These are phyloP conservation scores for Diacronema lutheri DNA, from an alignment of 78 protist genomes.

Conservation along the genomic window DNA sequence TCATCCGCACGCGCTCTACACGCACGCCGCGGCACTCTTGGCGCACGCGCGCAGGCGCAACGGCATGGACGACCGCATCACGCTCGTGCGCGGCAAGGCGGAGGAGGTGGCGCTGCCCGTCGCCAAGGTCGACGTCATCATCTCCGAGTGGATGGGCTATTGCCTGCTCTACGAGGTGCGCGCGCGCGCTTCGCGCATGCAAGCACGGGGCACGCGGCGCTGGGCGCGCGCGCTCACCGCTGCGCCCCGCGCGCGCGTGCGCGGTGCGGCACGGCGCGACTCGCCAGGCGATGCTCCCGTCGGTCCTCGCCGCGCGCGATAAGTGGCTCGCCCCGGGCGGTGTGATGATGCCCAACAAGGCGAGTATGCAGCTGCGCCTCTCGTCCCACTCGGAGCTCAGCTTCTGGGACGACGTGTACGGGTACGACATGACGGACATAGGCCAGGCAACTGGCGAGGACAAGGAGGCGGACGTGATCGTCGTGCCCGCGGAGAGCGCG, in stretches of 20 bases:
- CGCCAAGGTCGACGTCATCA: constrained; percentile 67
- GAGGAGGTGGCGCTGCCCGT: neutral
- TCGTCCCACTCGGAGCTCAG: too few species aligned
- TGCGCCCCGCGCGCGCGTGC: too few species aligned
- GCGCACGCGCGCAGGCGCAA: constrained; percentile 26
- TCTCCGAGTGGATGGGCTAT: constrained; percentile 90
- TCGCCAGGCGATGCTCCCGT: constrained; percentile 58
- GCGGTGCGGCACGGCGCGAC: too few species aligned
- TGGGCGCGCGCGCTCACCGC: too few species aligned
- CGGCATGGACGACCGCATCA: neutral
- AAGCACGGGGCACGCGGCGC: too few species aligned
- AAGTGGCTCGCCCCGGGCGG: constrained; percentile 54
- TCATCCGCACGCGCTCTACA: neutral
- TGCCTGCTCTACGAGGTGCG: constrained; percentile 65
- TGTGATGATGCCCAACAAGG: neutral
- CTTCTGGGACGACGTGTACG: too few species aligned
- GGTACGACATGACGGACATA: too few species aligned
- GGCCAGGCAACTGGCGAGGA: too few species aligned
- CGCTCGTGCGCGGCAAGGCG: neutral
- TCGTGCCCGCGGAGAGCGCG: too few species aligned
- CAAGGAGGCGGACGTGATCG: too few species aligned
- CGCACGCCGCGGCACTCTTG: too few species aligned
- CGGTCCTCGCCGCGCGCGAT: constrained; percentile 72
- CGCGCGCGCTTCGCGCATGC: too few species aligned
- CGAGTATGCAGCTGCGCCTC: neutral